Percentiles rank a stretch among this genome's conserved stretches.
Conservation (phyloP, 495 filamentous ascomycete species). For the Cladorrhinum samala region DNA sequence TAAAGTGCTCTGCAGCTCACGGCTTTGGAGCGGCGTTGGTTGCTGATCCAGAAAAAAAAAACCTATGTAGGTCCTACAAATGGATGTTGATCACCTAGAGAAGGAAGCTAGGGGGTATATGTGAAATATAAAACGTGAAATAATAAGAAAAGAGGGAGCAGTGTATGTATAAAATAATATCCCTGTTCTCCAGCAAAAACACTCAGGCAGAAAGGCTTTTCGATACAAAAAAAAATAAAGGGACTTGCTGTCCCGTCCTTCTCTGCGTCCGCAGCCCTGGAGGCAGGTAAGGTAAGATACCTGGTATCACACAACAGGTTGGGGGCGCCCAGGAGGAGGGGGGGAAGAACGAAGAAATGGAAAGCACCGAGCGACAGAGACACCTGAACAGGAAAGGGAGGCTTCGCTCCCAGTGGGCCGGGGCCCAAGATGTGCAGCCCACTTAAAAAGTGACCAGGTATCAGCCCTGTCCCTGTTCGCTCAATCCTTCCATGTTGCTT, state of each 20-base stretch:
- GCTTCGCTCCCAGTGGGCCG: background rate
- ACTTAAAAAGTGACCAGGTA: background rate
- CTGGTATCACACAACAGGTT: background rate
- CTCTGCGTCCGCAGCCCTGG: background rate
- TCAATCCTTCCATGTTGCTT: background rate
- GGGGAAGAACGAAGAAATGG: background rate
- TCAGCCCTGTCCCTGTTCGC: conserved; percentile 1
- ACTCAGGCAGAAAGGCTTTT: background rate
- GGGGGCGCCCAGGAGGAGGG: background rate
- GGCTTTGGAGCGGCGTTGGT: background rate
- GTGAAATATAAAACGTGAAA: too few species aligned
- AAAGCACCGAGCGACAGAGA: background rate
- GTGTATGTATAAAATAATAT: too few species aligned
- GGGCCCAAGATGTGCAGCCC: background rate
- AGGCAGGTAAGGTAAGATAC: background rate
- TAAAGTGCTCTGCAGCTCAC: too few species aligned
- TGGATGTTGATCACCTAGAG: too few species aligned
- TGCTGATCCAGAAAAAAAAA: too few species aligned
- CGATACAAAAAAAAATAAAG: too few species aligned
- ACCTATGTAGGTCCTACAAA: too few species aligned
- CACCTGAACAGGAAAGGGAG: background rate
- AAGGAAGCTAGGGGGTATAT: too few species aligned
- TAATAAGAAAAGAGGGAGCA: too few species aligned
- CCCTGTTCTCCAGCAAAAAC: too few species aligned
- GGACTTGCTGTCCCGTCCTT: background rate